Evolutionary conservation across 805 yeast species (phyloP).

Genomic region (Candida loeiensis): DNA sequence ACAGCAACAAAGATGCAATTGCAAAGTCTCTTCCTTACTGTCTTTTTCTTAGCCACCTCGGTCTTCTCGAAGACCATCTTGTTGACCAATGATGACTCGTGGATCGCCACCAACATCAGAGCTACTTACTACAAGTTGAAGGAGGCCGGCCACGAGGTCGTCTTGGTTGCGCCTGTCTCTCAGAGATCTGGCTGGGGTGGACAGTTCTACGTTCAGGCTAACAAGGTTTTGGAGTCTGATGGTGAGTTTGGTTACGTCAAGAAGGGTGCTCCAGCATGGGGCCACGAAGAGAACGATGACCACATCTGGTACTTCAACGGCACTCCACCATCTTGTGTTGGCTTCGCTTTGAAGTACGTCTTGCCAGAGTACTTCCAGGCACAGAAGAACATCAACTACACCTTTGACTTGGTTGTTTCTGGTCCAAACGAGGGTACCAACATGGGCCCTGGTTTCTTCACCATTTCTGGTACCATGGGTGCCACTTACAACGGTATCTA

Average conservation of each 20-base stretch:
- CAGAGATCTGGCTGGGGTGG: constrained; percentile 57
- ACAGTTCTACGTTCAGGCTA: constrained; percentile 42
- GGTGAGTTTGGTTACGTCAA: constrained; percentile 48
- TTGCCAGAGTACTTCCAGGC: constrained; percentile 39
- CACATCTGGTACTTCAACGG: constrained; percentile 52
- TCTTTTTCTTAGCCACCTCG: constrained; percentile 12
- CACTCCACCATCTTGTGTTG: constrained; percentile 52
- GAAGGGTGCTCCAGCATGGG: constrained; percentile 54
- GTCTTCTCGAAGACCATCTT: constrained; percentile 18
- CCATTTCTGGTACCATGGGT: constrained; percentile 52
- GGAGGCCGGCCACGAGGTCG: constrained; percentile 48
- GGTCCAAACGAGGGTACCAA: constrained; percentile 56
- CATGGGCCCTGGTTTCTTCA: constrained; percentile 38
- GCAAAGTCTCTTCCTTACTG: constrained; percentile 6
- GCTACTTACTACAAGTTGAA: constrained; percentile 24
- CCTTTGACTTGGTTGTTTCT: constrained; percentile 47
- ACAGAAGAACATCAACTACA: constrained; percentile 26
- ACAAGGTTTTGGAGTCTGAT: constrained; percentile 37
- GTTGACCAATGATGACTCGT: constrained; percentile 21
- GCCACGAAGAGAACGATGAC: constrained; percentile 36
- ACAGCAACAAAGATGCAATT: constrained; percentile 11
- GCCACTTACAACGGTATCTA: constrained; percentile 46
- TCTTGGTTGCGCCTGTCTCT: constrained; percentile 49
- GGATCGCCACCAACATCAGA: constrained; percentile 21
- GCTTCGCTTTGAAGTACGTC: constrained; percentile 46